Evolutionary conservation across 2,329 filamentous ascomycete genomes (phyloP).

Genomic region (Paracamarosporium sp.): DNA sequence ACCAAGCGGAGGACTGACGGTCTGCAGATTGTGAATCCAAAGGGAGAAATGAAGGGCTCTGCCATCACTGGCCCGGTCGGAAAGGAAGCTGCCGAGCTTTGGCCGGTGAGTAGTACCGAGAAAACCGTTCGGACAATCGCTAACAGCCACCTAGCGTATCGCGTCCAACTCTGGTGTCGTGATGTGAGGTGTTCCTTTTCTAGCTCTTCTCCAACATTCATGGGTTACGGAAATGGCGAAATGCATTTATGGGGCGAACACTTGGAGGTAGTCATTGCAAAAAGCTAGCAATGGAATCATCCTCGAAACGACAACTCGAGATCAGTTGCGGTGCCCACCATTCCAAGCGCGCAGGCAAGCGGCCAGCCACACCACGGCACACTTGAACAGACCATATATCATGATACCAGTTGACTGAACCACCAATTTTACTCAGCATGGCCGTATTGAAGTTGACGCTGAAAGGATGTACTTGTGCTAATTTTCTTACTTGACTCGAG

Average conservation of each 20-base stretch:
- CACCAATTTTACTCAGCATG: background rate
- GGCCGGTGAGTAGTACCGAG: slow-evolving; percentile 75
- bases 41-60: slow-evolving; percentile 99
- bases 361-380: background rate
- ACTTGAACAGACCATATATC: background rate
- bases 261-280: slow-evolving; percentile 43
- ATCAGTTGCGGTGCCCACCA: background rate
- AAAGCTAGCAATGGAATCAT: slow-evolving; percentile 43
- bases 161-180: slow-evolving; percentile 99
- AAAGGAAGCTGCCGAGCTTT: slow-evolving; percentile 99
- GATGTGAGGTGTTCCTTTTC: slow-evolving; percentile 75
- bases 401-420: slow-evolving; percentile 3
- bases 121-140: slow-evolving; percentile 7
- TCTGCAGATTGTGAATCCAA: slow-evolving; percentile 95
- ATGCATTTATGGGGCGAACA: slow-evolving; percentile 48
- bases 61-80: slow-evolving; percentile 99
- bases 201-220: slow-evolving; percentile 46
- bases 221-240: slow-evolving; percentile 49
- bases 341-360: background rate
- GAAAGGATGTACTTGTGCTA: background rate
- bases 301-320: slow-evolving; percentile 24
- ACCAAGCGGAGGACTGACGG: slow-evolving; percentile 18
- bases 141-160: slow-evolving; percentile 76
- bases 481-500: background rate
- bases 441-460: background rate